These are phyloP conservation scores for Macrophomina phaseolina DNA, from an alignment of 2,329 filamentous ascomycete species.

Conservation along the genomic window DNA sequence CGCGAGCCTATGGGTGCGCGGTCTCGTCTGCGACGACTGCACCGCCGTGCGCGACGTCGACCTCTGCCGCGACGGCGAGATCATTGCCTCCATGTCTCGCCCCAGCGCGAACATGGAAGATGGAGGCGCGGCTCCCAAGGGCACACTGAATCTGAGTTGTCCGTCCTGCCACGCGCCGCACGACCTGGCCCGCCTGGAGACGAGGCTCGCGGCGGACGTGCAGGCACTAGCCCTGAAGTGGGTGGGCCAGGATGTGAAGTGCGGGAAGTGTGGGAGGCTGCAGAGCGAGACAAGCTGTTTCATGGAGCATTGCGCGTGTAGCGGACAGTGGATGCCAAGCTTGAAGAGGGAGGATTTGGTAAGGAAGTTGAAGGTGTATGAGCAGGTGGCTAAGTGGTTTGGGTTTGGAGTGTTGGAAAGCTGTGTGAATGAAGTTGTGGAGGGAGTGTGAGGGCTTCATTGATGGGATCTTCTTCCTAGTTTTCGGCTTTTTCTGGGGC, in stretches of 20 bases:
- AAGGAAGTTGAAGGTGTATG: constrained; percentile 71
- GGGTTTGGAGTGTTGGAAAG: constrained; percentile 78
- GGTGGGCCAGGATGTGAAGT: constrained; percentile 89
- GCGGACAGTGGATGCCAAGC: constrained; percentile 80
- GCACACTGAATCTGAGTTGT: constrained; percentile 57
- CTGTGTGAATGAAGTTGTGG: constrained; percentile 72
- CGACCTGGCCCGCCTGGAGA: constrained; percentile 81
- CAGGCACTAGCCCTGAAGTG: constrained; percentile 78
- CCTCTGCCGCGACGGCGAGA: constrained; percentile 85
- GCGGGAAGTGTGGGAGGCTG: constrained; percentile 69
- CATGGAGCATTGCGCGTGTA: constrained; percentile 95
- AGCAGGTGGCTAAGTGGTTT: constrained; percentile 78
- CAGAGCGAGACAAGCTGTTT: constrained; percentile 78
- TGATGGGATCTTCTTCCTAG: background rate
- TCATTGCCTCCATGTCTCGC: constrained; percentile 63
- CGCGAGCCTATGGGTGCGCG: constrained; percentile 71
- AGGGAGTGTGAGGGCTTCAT: constrained; percentile 42
- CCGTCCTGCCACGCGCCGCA: constrained; percentile 76
- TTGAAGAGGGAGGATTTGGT: constrained; percentile 70
- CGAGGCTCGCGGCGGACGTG: constrained; percentile 77
- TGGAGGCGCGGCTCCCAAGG: constrained; percentile 17
- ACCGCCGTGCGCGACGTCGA: constrained; percentile 89
- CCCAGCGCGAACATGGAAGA: constrained; percentile 15
- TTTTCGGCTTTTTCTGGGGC: too few species aligned
- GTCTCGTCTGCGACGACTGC: constrained; percentile 88